These are phyloP conservation scores for Colletotrichum sp. DNA, from an alignment of 2,329 filamentous ascomycete genomes.

Conservation along the genomic window DNA sequence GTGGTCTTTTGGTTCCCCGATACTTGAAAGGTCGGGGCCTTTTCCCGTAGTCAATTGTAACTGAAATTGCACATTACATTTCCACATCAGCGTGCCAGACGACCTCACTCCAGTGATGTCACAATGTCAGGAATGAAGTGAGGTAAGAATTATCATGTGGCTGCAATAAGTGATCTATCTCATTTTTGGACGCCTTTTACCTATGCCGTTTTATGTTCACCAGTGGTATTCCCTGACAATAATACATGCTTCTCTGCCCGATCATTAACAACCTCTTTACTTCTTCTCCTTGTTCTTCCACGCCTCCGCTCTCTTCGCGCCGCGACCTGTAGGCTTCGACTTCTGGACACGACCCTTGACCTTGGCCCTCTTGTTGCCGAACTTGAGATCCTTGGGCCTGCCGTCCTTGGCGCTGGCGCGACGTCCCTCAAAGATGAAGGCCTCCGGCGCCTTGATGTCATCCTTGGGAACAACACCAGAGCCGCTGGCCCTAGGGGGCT, in stretches of 20 bases:
- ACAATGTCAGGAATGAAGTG: neutral
- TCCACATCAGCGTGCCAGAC: neutral
- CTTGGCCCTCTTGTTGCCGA: conserved; percentile 59
- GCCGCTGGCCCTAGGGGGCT: conserved; percentile 24
- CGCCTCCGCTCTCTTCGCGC: conserved; percentile 43
- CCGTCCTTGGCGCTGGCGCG: conserved; percentile 72
- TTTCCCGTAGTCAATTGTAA: conserved; percentile 9
- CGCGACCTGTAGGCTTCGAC: conserved; percentile 41
- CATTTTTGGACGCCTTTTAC: conserved; percentile 1
- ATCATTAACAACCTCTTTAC: neutral
- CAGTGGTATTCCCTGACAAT: neutral
- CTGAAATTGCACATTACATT: neutral
- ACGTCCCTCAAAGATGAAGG: conserved; percentile 81
- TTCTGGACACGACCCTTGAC: conserved; percentile 44
- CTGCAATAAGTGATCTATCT: neutral
- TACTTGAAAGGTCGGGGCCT: neutral
- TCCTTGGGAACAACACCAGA: conserved; percentile 24
- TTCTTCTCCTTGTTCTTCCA: conserved; percentile 47
- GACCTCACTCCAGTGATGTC: neutral
- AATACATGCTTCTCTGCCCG: neutral
- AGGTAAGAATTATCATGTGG: neutral
- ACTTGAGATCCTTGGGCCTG: conserved; percentile 65
- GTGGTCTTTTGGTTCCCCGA: neutral
- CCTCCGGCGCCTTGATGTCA: conserved; percentile 64
- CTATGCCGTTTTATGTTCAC: neutral